A percentile compares a stretch with the other conserved stretches of the same genome.
These are phyloP conservation scores for Penicillium cinerascens DNA, from an alignment of 495 filamentous ascomycete species.

Conservation along the genomic window DNA sequence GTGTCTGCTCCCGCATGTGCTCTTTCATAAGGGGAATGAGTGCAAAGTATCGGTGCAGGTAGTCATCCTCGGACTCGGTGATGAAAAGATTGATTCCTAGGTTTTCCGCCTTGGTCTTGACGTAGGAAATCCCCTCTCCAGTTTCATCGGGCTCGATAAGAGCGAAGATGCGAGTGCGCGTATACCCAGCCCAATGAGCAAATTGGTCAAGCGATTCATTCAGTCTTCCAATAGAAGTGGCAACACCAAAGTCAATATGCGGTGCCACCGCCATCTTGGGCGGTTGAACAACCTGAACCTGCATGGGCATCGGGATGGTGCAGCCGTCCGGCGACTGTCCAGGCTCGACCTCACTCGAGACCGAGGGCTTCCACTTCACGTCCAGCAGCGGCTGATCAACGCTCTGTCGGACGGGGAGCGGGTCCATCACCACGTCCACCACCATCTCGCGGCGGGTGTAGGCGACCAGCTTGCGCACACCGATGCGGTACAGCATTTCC, in stretches of 20 bases:
- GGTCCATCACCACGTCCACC: slow-evolving; percentile 25
- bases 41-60: slow-evolving; percentile 57
- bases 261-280: slow-evolving; percentile 46
- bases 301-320: slow-evolving; percentile 31
- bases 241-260: slow-evolving; percentile 57
- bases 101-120: slow-evolving; percentile 36
- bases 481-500: slow-evolving; percentile 26
- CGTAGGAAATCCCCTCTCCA: slow-evolving; percentile 4
- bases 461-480: slow-evolving; percentile 30
- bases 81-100: slow-evolving; percentile 52
- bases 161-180: slow-evolving; percentile 53
- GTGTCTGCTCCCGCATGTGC: slow-evolving; percentile 43
- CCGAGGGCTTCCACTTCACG: not conserved
- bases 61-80: slow-evolving; percentile 46
- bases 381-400: slow-evolving; percentile 36
- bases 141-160: slow-evolving; percentile 48
- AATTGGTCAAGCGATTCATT: slow-evolving; percentile 54
- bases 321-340: slow-evolving; percentile 31
- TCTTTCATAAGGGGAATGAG: slow-evolving; percentile 51
- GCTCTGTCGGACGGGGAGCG: slow-evolving; percentile 30
- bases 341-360: not conserved
- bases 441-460: slow-evolving; percentile 46
- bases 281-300: slow-evolving; percentile 29
- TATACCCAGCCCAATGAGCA: slow-evolving; percentile 58
- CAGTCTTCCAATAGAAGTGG: slow-evolving; percentile 54